Conservation (phyloP, 495 filamentous ascomycete genomes). For the Penicillium riverlandense region DNA sequence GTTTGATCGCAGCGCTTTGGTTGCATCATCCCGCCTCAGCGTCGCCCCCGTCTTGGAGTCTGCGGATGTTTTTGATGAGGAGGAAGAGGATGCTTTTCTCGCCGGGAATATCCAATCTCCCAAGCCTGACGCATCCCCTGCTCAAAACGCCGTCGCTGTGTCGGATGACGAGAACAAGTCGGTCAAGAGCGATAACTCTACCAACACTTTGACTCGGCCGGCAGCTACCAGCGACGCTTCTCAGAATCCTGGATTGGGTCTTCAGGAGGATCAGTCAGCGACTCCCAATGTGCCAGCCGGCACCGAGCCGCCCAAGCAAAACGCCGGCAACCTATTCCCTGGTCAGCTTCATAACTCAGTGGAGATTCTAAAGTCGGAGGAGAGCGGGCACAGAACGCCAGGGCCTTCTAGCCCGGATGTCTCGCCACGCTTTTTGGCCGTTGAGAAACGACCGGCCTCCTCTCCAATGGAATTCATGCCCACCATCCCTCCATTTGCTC, state of each 20-base stretch:
- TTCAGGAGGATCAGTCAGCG: constrained; percentile 25
- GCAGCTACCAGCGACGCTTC: constrained; percentile 21
- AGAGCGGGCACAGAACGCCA: constrained; percentile 13
- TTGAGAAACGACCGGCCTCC: constrained; percentile 42
- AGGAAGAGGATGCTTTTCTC: constrained; percentile 72
- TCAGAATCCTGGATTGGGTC: constrained; percentile 36
- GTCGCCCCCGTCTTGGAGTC: constrained; percentile 64
- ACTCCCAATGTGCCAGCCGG: neutral
- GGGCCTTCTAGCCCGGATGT: constrained; percentile 33
- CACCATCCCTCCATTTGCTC: constrained; percentile 39
- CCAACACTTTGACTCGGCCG: constrained; percentile 31
- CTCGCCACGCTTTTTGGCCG: constrained; percentile 34
- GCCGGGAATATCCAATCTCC: constrained; percentile 30
- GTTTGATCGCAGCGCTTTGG: constrained; percentile 62
- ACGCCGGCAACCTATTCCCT: constrained; percentile 15
- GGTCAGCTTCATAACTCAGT: constrained; percentile 15
- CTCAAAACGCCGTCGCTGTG: neutral
- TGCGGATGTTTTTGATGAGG: constrained; percentile 89
- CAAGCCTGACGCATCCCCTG: constrained; percentile 8
- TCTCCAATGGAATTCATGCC: constrained; percentile 47
- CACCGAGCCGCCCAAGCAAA: neutral
- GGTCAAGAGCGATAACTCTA: constrained; percentile 27
- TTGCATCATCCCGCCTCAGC: constrained; percentile 50
- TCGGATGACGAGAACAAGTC: constrained; percentile 19
- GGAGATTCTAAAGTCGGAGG: constrained; percentile 26